Conservation (phyloP, 2,329 filamentous ascomycete species). For the Gaeumannomyces tritici region DNA sequence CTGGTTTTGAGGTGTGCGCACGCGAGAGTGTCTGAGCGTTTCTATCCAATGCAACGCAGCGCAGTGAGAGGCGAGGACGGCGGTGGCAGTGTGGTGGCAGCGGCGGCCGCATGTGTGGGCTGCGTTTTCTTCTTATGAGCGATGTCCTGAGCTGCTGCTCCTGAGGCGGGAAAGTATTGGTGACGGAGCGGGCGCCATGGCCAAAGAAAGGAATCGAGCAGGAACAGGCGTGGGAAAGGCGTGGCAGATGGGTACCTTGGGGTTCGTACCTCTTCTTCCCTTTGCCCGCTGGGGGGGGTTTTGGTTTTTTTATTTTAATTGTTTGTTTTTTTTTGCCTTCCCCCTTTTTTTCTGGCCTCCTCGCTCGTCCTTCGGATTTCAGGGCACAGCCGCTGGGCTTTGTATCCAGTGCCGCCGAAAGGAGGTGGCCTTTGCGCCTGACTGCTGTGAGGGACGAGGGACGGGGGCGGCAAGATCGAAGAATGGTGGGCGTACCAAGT, state of each 20-base stretch:
- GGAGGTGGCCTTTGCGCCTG: not conserved
- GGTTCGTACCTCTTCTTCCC: not conserved
- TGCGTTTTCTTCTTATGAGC: slow-evolving; percentile 10
- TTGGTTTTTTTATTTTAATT: not conserved
- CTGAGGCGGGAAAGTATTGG: slow-evolving; percentile 15
- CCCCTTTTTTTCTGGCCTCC: not conserved
- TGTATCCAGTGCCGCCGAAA: not conserved
- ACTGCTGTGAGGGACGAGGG: not conserved
- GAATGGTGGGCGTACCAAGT: not conserved
- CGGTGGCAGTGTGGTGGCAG: not conserved
- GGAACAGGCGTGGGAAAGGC: not conserved
- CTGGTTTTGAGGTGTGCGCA: too few species aligned
- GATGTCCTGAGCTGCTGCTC: slow-evolving; percentile 6
- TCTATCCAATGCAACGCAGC: not conserved
- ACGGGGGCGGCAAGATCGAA: not conserved
- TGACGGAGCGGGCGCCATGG: slow-evolving; percentile 13
- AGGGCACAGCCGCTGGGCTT: not conserved
- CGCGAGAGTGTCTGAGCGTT: not conserved
- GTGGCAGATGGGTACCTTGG: not conserved
- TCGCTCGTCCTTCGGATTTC: not conserved
- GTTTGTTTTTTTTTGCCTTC: not conserved
- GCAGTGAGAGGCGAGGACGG: not conserved
- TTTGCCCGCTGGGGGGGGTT: too few species aligned
- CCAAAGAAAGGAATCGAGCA: slow-evolving; percentile 2
- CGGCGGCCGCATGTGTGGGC: slow-evolving; percentile 1